A percentile compares a stretch with the other conserved stretches of the same genome.
Conservation (phyloP, 768 basidiomycete genomes). For the Mycena capillaripes region DNA sequence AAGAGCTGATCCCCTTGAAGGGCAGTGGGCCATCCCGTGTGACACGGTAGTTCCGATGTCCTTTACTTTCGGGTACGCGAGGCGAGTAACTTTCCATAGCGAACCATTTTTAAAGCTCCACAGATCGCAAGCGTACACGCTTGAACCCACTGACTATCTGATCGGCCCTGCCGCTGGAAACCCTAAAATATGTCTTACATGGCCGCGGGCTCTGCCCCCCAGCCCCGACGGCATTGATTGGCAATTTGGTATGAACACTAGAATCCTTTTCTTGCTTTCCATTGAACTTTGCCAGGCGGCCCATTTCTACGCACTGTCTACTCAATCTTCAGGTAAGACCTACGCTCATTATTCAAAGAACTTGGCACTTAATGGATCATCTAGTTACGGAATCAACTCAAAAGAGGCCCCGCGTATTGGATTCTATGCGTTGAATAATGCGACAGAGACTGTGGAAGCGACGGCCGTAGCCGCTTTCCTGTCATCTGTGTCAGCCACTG, state of each 20-base stretch:
- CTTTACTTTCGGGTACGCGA: constrained; percentile 77
- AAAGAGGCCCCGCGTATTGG: constrained; percentile 86
- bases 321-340: constrained; percentile 77
- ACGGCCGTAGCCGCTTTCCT: constrained; percentile 64
- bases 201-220: constrained; percentile 78
- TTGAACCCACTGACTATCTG: constrained; percentile 83
- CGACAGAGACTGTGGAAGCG: constrained; percentile 56
- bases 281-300: constrained; percentile 55
- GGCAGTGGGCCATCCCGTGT: constrained; percentile 86
- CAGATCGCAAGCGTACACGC: constrained; percentile 66
- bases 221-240: constrained; percentile 85
- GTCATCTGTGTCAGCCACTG: constrained; percentile 72
- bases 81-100: constrained; percentile 14
- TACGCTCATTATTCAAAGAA: neutral
- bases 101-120: constrained; percentile 6
- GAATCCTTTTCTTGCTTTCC: neutral
- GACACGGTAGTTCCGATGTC: constrained; percentile 68
- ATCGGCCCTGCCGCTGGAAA: constrained; percentile 78
- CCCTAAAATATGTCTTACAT: constrained; percentile 78
- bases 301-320: constrained; percentile 84
- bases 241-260: constrained; percentile 73
- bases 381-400: constrained; percentile 79
- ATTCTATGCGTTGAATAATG: constrained; percentile 72
- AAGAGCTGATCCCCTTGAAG: constrained; percentile 40
- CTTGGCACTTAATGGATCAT: neutral